Conservation (phyloP, 1,284 basidiomycete genomes). For the Uromyces viciae-fabae region DNA sequence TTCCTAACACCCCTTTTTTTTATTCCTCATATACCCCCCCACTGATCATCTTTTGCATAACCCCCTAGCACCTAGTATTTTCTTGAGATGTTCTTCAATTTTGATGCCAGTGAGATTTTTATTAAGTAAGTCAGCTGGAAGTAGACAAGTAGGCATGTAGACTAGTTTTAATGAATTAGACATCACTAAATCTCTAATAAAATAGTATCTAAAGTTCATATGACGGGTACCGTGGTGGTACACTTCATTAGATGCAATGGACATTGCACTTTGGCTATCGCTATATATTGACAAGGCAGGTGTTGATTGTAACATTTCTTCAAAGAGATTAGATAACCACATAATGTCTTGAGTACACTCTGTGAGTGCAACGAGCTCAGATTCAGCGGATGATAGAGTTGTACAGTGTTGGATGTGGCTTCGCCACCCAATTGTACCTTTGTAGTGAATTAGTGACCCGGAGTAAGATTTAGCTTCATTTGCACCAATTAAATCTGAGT, state of each 20-base stretch:
- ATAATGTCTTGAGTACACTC: constrained; percentile 5
- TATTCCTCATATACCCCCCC: no score
- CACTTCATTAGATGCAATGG: background rate
- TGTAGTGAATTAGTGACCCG: background rate
- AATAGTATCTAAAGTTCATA: no score
- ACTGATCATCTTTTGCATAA: no score
- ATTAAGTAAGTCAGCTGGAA: background rate
- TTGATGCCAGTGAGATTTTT: no score
- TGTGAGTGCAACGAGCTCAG: background rate
- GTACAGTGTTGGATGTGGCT: background rate
- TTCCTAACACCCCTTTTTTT: no score
- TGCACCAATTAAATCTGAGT: background rate
- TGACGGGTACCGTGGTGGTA: background rate
- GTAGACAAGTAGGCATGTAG: background rate
- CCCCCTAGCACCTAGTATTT: no score
- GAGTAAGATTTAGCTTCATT: constrained; percentile 1
- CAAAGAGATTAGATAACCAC: background rate
- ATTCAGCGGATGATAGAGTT: constrained; percentile 6
- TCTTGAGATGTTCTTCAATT: no score
- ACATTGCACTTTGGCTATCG: background rate
- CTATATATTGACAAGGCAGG: background rate
- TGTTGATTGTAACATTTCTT: background rate
- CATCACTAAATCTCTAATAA: background rate
- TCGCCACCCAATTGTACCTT: background rate
- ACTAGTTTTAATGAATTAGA: background rate